Evolutionary conservation across 345 rosid species (phyloP), one percentile per base, ranked within the genome.

Genomic region (Firmiana major): DNA sequence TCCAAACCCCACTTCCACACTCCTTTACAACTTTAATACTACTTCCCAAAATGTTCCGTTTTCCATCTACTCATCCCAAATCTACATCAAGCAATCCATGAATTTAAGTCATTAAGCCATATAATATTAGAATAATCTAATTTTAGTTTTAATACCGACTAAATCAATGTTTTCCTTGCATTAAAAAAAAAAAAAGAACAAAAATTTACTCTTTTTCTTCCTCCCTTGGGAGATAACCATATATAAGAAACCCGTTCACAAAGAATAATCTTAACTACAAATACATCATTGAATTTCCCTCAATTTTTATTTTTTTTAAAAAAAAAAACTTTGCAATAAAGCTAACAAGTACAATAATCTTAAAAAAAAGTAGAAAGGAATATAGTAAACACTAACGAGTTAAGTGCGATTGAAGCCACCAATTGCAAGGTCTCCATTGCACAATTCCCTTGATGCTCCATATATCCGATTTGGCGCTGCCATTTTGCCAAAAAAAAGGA

Each of bases 1-100:
- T 38, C 64, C 75, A 75, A 57, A 42, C 77, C 17, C 74, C 31
- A 28, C 16, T 45, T 40, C 17, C 9, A 38, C 76, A 38, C 76
- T 45, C 66, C 31, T 46, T 28, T 62, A 67, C 5, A 0, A 36
- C 13, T 71, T 10, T 22, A 79, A 49, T 3, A 38, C n/a, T 34
- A 45, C 3, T 62, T 54, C 24, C 19, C 46, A 43, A 48, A 51
- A 19, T 60, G 9, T 21, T 36, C 34, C 71, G 21, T 22, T 34
- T 21, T 28, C 16, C 4, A 10, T 19, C 28, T 15, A 65, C n/a
- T 34, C 31, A 3, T 22, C 36, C 66, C 31, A 7, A 63, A 55
- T 31, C 21, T 46, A 73, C 9, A 75, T 60, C 24, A 55, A 31
- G 22, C 10, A 80, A 64, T 31, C 21, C 9, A 66, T 4, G 17